These are phyloP conservation scores for Harrya chromipes DNA, from an alignment of 768 basidiomycete species.

Conservation along the genomic window DNA sequence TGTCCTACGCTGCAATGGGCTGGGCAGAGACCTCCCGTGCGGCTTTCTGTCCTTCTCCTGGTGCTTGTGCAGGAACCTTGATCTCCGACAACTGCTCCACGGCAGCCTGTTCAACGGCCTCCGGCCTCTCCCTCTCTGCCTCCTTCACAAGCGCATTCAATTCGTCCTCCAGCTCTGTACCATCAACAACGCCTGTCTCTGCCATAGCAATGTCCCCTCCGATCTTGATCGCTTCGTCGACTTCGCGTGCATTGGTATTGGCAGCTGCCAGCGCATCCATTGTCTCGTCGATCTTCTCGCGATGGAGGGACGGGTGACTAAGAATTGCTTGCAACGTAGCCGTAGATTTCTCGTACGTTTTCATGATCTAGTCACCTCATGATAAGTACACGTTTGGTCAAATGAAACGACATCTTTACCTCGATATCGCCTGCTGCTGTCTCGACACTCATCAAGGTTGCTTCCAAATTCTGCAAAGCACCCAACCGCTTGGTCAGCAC, in stretches of 20 bases:
- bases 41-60: neutral
- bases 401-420: constrained; percentile 41
- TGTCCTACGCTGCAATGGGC: constrained; percentile 6
- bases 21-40: neutral
- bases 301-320: constrained; percentile 73
- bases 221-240: constrained; percentile 72
- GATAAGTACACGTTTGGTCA: neutral
- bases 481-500: constrained; percentile 70
- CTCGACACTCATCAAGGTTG: constrained; percentile 80
- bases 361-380: constrained; percentile 62
- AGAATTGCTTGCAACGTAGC: constrained; percentile 73
- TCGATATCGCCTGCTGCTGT: constrained; percentile 86
- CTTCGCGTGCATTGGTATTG: constrained; percentile 75
- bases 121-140: constrained; percentile 37
- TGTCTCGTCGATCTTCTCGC: constrained; percentile 78
- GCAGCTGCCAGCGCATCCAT: constrained; percentile 86
- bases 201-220: constrained; percentile 61
- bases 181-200: constrained; percentile 46
- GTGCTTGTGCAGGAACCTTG: constrained; percentile 17
- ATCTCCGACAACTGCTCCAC: constrained; percentile 20
- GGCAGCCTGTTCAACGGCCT: constrained; percentile 29
- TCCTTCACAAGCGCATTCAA: constrained; percentile 53
- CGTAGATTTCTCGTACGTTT: constrained; percentile 80
- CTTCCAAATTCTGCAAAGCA: constrained; percentile 70
- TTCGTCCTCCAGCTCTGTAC: constrained; percentile 63